phyloP scores from a whole-genome alignment of 129 eudicot species.

The Silybum marianum region DNA sequence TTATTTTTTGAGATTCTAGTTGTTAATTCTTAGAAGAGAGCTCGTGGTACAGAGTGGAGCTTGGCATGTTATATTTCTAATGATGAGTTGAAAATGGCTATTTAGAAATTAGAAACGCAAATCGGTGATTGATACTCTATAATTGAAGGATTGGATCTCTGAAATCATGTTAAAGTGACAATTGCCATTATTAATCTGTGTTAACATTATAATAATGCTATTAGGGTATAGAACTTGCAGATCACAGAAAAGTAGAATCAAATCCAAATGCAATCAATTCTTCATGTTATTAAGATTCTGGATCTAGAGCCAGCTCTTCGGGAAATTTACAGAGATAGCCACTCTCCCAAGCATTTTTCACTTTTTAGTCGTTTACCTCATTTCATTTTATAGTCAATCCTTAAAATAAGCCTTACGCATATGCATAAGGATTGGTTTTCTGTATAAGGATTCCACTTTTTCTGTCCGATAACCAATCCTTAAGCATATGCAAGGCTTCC shows the following conservation, averaged over 20 bases:
- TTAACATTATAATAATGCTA: neutral
- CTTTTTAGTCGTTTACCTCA: too few species aligned
- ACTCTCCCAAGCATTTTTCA: too few species aligned
- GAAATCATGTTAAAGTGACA: neutral
- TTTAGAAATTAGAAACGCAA: neutral
- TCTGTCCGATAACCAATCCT: too few species aligned
- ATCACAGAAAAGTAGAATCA: neutral
- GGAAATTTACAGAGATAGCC: too few species aligned
- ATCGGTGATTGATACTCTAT: neutral
- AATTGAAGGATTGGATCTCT: neutral
- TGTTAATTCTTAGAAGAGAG: neutral
- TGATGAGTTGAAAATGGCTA: neutral
- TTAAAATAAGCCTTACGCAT: too few species aligned
- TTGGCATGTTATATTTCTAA: neutral
- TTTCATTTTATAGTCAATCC: too few species aligned
- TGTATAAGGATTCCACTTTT: too few species aligned
- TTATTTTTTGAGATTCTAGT: neutral
- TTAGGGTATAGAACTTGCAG: neutral
- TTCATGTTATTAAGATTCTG: neutral
- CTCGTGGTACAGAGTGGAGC: constrained; percentile 15
- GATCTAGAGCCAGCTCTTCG: neutral
- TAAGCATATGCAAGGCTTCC: too few species aligned
- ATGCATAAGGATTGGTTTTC: too few species aligned
- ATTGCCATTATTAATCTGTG: neutral
- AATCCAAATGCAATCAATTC: neutral